Conservation (phyloP, 1,284 basidiomycete genomes). For the Tilletiaria anomala region DNA sequence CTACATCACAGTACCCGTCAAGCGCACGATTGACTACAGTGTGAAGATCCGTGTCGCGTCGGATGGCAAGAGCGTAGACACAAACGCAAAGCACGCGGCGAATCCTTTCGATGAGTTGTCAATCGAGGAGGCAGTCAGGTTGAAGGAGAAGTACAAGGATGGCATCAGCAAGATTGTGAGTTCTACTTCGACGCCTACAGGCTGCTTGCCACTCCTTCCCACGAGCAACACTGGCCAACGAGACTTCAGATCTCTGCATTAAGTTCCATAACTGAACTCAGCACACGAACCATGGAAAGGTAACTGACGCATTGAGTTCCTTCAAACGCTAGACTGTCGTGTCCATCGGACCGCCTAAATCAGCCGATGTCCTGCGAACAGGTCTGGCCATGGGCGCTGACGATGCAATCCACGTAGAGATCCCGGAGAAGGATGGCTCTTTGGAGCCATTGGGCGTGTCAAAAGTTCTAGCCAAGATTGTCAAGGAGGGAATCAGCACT, state of each 20-base stretch:
- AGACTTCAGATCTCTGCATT: background rate
- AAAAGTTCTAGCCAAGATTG: conserved; percentile 63
- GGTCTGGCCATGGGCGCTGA: conserved; percentile 98
- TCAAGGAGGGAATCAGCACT: conserved; percentile 43
- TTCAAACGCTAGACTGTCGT: conserved; percentile 56
- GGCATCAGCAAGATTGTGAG: conserved; percentile 33
- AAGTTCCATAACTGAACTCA: background rate
- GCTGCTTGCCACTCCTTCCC: too few relatives aligned
- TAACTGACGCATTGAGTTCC: too few relatives aligned
- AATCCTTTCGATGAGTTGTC: conserved; percentile 50
- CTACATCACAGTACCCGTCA: conserved; percentile 37
- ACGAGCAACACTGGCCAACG: too few relatives aligned
- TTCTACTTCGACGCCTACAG: conserved; percentile 1
- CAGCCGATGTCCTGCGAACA: conserved; percentile 78
- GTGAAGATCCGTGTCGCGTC: conserved; percentile 39
- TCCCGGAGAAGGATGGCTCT: conserved; percentile 48
- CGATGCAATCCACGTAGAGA: conserved; percentile 75
- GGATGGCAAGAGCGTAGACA: conserved; percentile 38
- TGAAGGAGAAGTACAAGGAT: conserved; percentile 64
- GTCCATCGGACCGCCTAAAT: conserved; percentile 81
- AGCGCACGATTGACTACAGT: conserved; percentile 39
- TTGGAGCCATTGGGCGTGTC: conserved; percentile 79
- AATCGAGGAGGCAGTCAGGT: conserved; percentile 88
- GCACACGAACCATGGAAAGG: too few relatives aligned
- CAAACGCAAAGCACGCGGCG: conserved; percentile 39